Evolutionary conservation across 768 basidiomycete genomes (phyloP).

Genomic region (Serpula lacrymans): DNA sequence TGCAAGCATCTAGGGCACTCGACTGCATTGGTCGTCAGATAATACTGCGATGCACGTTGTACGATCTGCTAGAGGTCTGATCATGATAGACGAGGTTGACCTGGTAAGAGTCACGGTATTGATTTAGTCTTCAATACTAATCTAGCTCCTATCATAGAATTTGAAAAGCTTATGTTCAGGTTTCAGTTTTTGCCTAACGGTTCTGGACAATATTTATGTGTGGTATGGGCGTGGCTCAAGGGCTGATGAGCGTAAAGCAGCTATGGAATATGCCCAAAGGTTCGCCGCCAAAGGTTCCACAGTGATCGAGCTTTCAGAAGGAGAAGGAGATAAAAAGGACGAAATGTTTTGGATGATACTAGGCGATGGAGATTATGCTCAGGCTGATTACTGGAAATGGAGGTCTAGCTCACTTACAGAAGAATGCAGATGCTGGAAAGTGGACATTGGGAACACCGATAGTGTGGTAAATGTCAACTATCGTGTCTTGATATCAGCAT

Average conservation of each 20-base stretch:
- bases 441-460: conserved; percentile 37
- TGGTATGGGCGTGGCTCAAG: conserved; percentile 80
- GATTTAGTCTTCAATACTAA: conserved; percentile 4
- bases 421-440: conserved; percentile 59
- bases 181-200: conserved; percentile 76
- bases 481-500: not conserved
- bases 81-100: conserved; percentile 71
- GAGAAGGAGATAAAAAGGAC: conserved; percentile 57
- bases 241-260: conserved; percentile 55
- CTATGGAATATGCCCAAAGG: conserved; percentile 53
- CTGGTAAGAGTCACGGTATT: conserved; percentile 45
- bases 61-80: conserved; percentile 44
- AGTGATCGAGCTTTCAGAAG: conserved; percentile 59
- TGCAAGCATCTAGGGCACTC: conserved; percentile 48
- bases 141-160: conserved; percentile 33
- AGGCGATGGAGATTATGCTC: conserved; percentile 72
- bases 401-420: conserved; percentile 36
- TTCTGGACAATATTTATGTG: conserved; percentile 69
- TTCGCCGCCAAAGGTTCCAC: conserved; percentile 37
- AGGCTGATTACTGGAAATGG: conserved; percentile 84
- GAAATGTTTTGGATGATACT: conserved; percentile 88
- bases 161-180: conserved; percentile 75
- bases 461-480: conserved; percentile 37
- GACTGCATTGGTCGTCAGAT: conserved; percentile 72
- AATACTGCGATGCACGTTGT: conserved; percentile 83